Base-by-base conservation (phyloP, 306 rosid species). In the Nissolia schottii region DNA sequence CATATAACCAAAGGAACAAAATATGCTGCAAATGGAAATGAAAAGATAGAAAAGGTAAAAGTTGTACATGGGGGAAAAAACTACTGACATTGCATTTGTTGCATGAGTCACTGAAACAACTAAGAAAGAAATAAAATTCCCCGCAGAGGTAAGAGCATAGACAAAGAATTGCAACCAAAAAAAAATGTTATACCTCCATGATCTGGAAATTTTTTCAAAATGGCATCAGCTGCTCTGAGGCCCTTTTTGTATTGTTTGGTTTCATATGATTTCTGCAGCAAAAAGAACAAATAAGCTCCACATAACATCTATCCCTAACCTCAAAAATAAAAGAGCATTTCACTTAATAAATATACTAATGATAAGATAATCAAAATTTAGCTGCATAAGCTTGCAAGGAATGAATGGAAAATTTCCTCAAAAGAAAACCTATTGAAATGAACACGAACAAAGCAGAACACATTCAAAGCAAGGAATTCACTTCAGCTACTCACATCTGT, bases 171-270 rank as follows among this genome's bases (percentile, higher is more conserved):
- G 32, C n/a, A n/a, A n/a, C 6, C 68, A 64, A 45, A 29, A 49
- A 65, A 63, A 73, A 28, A 45, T n/a, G n/a, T n/a, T 20, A 41
- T 88, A 92, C 99, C 99, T 89, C 99, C 99, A 87, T 95, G 99
- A 11, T 95, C 96, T 31, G 99, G 99, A 79, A 92, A 92, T 74
- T 84, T 95, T 78, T 67, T 95, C 87, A 95, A 86, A 81, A 95
- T 95, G 66, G 96, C 78, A 79, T 95, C 99, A 6, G 99, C 99
- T 29, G 99, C 96, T 80, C 87, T 95, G 84, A 95, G 82, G 29
- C 97, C 99, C 87, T 87, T 95, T 80, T 95, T 95, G 72, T 95
- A 95, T 73, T 95, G 99, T 77, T 95, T 95, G 35, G 97, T 95
- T 83, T 95, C 99, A 65, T 95, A 95, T 27, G 96, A 92, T 95